Percentiles rank a stretch among this genome's conserved stretches.
These are phyloP conservation scores for Chrysanthemum seticuspe DNA, from an alignment of 129 eudicot species.

Conservation along the genomic window DNA sequence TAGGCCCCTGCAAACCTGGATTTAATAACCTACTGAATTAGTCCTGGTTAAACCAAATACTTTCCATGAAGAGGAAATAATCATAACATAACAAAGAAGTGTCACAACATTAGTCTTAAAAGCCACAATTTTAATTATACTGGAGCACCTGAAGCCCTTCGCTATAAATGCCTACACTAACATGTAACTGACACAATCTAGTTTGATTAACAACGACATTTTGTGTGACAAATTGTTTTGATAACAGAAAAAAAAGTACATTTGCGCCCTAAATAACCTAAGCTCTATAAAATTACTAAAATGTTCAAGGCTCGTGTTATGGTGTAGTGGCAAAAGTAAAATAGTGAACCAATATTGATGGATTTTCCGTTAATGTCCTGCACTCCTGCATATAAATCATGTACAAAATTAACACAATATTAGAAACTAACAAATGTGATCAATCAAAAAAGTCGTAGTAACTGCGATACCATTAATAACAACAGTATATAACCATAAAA, in stretches of 20 bases:
- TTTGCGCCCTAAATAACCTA: neutral
- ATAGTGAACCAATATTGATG: too few relatives aligned
- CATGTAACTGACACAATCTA: neutral
- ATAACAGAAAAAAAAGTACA: neutral
- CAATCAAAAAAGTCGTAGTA: too few relatives aligned
- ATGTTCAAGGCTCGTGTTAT: too few relatives aligned
- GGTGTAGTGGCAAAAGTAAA: too few relatives aligned
- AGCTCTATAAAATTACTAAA: neutral
- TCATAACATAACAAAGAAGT: conserved; percentile 17
- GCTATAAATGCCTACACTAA: too few relatives aligned
- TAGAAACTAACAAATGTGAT: too few relatives aligned
- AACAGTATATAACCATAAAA: too few relatives aligned
- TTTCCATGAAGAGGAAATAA: conserved; percentile 19
- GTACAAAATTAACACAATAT: too few relatives aligned
- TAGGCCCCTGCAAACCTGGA: conserved; percentile 46
- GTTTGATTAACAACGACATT: neutral
- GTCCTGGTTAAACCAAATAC: conserved; percentile 16
- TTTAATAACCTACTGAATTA: conserved; percentile 25
- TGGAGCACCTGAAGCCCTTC: neutral
- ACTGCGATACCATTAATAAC: too few relatives aligned
- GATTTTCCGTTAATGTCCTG: too few relatives aligned
- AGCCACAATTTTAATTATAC: conserved; percentile 15
- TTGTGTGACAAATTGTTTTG: neutral
- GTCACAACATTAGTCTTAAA: neutral
- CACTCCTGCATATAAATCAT: too few relatives aligned